Evolutionary conservation across 116 monocot genomes (phyloP).

Genomic region (Iris pallida): DNA sequence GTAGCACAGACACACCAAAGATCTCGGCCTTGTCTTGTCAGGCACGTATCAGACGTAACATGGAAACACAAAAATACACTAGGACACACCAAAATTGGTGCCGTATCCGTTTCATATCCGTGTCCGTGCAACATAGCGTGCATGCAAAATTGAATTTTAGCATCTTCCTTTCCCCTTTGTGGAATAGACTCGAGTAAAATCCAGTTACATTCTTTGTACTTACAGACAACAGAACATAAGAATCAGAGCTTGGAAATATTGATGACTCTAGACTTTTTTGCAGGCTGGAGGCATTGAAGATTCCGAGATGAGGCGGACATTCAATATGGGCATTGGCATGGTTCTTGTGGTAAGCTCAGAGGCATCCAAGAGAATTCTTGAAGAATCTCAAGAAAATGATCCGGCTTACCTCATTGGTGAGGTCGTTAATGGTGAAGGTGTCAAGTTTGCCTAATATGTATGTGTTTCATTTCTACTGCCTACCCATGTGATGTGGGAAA

Average conservation of each 20-base stretch:
- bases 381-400: constrained; percentile 28
- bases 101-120: too few relatives aligned
- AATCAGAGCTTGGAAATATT: not conserved
- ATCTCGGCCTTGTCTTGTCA: too few relatives aligned
- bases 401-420: constrained; percentile 65
- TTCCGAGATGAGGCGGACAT: constrained; percentile 90
- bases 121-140: too few relatives aligned
- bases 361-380: constrained; percentile 57
- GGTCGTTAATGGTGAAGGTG: constrained; percentile 65
- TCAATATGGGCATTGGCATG: constrained; percentile 98
- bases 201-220: not conserved
- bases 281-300: constrained; percentile 87
- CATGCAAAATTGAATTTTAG: too few relatives aligned
- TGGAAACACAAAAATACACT: too few relatives aligned
- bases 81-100: too few relatives aligned
- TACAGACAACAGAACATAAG: not conserved
- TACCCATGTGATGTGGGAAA: too few relatives aligned
- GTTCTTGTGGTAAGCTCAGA: constrained; percentile 62
- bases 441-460: constrained; percentile 25
- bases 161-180: not conserved
- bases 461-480: too few relatives aligned
- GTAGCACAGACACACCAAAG: too few relatives aligned
- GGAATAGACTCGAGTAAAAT: not conserved
- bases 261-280: not conserved
- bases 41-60: too few relatives aligned